A percentile compares a stretch with the other conserved stretches of the same genome.
Evolutionary conservation across 2,329 filamentous ascomycete genomes (phyloP).

Genomic region (Zasmidium cellare): DNA sequence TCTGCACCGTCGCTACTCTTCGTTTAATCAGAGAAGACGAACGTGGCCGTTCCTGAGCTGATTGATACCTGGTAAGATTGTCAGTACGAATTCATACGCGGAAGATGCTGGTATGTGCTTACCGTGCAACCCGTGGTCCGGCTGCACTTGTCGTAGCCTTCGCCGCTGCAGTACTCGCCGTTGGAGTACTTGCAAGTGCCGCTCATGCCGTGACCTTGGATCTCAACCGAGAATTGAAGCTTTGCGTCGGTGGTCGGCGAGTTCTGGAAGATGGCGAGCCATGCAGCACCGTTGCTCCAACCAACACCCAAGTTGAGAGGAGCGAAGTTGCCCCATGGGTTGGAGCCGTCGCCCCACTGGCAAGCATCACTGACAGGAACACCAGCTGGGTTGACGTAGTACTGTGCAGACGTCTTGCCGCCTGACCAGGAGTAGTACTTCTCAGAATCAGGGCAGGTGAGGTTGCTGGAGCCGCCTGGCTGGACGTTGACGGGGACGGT

Average conservation of each 20-base stretch:
- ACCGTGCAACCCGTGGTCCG: slow-evolving; percentile 73
- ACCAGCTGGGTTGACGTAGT: slow-evolving; percentile 90
- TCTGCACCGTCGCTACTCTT: slow-evolving; percentile 12
- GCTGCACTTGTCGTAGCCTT: slow-evolving; percentile 50
- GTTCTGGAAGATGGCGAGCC: slow-evolving; percentile 84
- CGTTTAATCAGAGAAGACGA: slow-evolving; percentile 41
- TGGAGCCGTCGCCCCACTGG: slow-evolving; percentile 67
- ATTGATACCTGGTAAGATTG: slow-evolving; percentile 45
- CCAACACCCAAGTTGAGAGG: slow-evolving; percentile 85
- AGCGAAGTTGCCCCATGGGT: slow-evolving; percentile 75
- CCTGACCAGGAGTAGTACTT: slow-evolving; percentile 78
- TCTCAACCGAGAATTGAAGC: slow-evolving; percentile 78
- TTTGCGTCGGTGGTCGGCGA: slow-evolving; percentile 67
- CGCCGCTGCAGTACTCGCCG: slow-evolving; percentile 60
- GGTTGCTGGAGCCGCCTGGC: slow-evolving; percentile 57
- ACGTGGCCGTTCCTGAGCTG: slow-evolving; percentile 51
- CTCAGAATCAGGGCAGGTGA: slow-evolving; percentile 74
- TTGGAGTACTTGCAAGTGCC: slow-evolving; percentile 66
- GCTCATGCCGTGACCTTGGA: slow-evolving; percentile 64
- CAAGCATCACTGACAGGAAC: slow-evolving; percentile 68
- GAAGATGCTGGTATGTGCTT: slow-evolving; percentile 47
- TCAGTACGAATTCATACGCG: slow-evolving; percentile 15
- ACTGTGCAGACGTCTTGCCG: slow-evolving; percentile 81
- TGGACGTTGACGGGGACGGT: slow-evolving; percentile 70
- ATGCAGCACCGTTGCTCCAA: slow-evolving; percentile 67